Conservation (phyloP, 2,329 filamentous ascomycete species). For the Scorias spongiosa region DNA sequence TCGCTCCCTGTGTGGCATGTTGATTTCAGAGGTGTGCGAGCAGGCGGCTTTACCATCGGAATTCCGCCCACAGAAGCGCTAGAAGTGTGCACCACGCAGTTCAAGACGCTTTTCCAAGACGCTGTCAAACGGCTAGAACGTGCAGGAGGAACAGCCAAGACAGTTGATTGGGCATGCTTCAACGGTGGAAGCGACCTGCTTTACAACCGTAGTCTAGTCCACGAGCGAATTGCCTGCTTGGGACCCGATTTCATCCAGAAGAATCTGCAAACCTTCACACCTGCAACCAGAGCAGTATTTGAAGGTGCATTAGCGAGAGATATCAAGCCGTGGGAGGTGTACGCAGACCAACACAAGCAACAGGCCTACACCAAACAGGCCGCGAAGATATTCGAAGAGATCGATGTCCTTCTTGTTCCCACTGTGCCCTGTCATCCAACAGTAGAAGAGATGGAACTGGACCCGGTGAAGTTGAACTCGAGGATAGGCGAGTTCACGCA, state of each 20-base stretch:
- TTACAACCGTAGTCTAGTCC: slow-evolving; percentile 43
- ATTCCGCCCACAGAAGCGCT: slow-evolving; percentile 32
- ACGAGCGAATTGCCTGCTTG: slow-evolving; percentile 36
- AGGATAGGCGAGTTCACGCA: slow-evolving; percentile 42
- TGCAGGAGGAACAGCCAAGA: slow-evolving; percentile 28
- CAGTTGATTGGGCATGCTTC: slow-evolving; percentile 35
- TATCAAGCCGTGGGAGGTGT: slow-evolving; percentile 32
- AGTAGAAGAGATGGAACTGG: slow-evolving; percentile 33
- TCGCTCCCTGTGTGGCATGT: slow-evolving; percentile 19
- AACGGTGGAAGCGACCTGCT: slow-evolving; percentile 39
- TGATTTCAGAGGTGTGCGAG: slow-evolving; percentile 19
- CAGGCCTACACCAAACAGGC: slow-evolving; percentile 28
- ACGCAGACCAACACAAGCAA: slow-evolving; percentile 32
- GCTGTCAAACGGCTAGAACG: slow-evolving; percentile 25
- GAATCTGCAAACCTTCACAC: slow-evolving; percentile 28
- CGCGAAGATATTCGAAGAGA: slow-evolving; percentile 25
- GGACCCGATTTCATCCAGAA: slow-evolving; percentile 23
- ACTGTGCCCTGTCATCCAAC: slow-evolving; percentile 35
- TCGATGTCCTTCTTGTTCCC: slow-evolving; percentile 39
- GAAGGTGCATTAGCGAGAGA: slow-evolving; percentile 22
- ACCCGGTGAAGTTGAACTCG: slow-evolving; percentile 41
- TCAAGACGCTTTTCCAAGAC: slow-evolving; percentile 28
- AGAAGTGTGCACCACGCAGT: slow-evolving; percentile 25
- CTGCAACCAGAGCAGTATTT: slow-evolving; percentile 34
- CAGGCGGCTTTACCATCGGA: slow-evolving; percentile 32